Percentiles rank a stretch among this genome's conserved stretches.
Evolutionary conservation across 805 yeast species (phyloP).

Genomic region (Pichia ethanolica): DNA sequence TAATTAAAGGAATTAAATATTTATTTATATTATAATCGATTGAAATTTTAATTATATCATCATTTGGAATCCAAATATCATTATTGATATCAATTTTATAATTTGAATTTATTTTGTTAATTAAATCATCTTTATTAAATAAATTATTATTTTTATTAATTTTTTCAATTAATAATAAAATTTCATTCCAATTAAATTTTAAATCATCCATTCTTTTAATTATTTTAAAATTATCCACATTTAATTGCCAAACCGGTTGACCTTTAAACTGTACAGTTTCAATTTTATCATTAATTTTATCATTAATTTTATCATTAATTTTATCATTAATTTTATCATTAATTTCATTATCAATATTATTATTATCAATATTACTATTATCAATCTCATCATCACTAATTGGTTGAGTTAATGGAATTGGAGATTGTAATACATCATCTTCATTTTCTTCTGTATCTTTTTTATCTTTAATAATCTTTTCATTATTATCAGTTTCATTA

Average conservation of each 20-base stretch:
- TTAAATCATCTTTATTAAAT: too few species aligned
- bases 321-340: not conserved
- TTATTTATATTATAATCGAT: not conserved
- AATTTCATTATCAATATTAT: not conserved
- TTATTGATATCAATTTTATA: too few species aligned
- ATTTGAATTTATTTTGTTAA: too few species aligned
- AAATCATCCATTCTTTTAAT: conserved; percentile 2
- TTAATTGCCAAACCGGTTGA: conserved; percentile 7
- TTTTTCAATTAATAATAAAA: not conserved
- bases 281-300: not conserved
- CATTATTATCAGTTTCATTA: not conserved
- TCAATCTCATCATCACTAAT: not conserved
- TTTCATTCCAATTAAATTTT: not conserved
- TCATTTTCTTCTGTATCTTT: not conserved
- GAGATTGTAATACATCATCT: too few species aligned
- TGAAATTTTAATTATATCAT: not conserved
- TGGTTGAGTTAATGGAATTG: too few species aligned
- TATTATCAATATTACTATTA: not conserved
- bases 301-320: not conserved
- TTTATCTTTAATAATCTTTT: not conserved
- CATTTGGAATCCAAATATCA: conserved; percentile 2
- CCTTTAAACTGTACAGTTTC: not conserved
- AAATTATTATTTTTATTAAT: not conserved
- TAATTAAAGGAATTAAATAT: not conserved
- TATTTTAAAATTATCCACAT: not conserved